Evolutionary conservation across 2,329 filamentous ascomycete genomes (phyloP).

Genomic region (Paraphoma chrysanthemicola): DNA sequence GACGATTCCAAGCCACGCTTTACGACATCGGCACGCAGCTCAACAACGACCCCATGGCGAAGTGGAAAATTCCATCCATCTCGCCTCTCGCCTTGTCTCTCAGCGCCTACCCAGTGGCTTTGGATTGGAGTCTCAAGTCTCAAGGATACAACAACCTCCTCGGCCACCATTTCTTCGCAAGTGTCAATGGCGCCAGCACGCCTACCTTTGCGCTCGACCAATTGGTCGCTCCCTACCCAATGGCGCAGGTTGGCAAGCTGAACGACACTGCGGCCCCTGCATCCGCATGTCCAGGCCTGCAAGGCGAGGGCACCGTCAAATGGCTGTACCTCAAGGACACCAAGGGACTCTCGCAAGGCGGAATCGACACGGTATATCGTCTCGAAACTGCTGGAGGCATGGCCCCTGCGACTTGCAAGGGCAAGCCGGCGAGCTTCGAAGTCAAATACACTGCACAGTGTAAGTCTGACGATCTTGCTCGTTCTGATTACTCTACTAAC

Average conservation of each 20-base stretch:
- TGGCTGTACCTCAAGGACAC: conserved; percentile 57
- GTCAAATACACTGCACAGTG: conserved; percentile 54
- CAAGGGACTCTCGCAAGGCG: conserved; percentile 45
- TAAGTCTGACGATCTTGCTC: conserved; percentile 7
- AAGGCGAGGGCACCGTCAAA: conserved; percentile 49
- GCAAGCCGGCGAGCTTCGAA: conserved; percentile 38
- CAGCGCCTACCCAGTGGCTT: conserved; percentile 18
- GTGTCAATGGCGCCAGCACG: conserved; percentile 31
- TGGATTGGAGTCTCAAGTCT: conserved; percentile 34
- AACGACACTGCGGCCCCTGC: conserved; percentile 61
- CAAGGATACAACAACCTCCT: conserved; percentile 52
- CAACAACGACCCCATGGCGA: conserved; percentile 34
- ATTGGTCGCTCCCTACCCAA: conserved; percentile 49
- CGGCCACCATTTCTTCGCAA: conserved; percentile 73
- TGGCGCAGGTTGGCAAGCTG: conserved; percentile 55
- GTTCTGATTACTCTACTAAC: conserved; percentile 4
- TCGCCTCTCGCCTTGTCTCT: conserved; percentile 43
- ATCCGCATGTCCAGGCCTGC: conserved; percentile 44
- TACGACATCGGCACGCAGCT: conserved; percentile 45
- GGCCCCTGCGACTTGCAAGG: conserved; percentile 49
- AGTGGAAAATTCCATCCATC: conserved; percentile 42
- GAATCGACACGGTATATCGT: conserved; percentile 55
- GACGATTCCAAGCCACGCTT: conserved; percentile 34
- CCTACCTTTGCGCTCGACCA: conserved; percentile 67
- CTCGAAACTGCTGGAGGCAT: conserved; percentile 58